phyloP scores from a whole-genome alignment of 768 basidiomycete genomes.

The Dioszegia hungarica region DNA sequence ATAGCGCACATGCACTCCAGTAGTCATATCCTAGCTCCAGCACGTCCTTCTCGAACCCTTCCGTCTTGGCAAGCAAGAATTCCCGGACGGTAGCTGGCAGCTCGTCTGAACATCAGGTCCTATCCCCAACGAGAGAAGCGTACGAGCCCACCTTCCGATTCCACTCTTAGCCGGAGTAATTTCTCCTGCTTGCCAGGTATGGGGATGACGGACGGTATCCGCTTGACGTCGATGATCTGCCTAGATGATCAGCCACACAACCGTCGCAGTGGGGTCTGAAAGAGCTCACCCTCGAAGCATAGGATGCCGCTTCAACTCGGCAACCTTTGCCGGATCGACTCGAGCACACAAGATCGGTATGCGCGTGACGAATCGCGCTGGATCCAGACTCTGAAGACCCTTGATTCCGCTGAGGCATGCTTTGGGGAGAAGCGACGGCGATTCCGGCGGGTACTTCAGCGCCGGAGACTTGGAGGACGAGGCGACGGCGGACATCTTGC shows the following conservation, averaged over 20 bases:
- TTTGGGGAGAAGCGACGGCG: not conserved
- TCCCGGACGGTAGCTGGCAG: slow-evolving; percentile 58
- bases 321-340: slow-evolving; percentile 59
- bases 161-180: slow-evolving; percentile 64
- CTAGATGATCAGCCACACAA: slow-evolving; percentile 12
- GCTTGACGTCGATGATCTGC: slow-evolving; percentile 25
- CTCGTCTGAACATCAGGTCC: slow-evolving; percentile 56
- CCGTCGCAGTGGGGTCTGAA: too few species aligned
- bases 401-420: not conserved
- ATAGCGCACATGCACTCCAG: slow-evolving; percentile 76
- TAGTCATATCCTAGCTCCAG: slow-evolving; percentile 74
- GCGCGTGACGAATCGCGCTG: slow-evolving; percentile 60
- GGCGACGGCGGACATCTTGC: not conserved
- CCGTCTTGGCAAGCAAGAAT: slow-evolving; percentile 58
- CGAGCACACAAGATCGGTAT: slow-evolving; percentile 66
- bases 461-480: not conserved
- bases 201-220: not conserved
- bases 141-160: slow-evolving; percentile 56
- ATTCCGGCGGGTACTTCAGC: not conserved
- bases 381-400: not conserved
- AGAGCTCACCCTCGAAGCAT: slow-evolving; percentile 27
- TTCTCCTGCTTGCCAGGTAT: slow-evolving; percentile 51
- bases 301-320: slow-evolving; percentile 50
- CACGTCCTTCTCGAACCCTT: slow-evolving; percentile 58
- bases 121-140: slow-evolving; percentile 41